phyloP scores from a whole-genome alignment of 169 alveolate species.

The Eimeria zaria region DNA sequence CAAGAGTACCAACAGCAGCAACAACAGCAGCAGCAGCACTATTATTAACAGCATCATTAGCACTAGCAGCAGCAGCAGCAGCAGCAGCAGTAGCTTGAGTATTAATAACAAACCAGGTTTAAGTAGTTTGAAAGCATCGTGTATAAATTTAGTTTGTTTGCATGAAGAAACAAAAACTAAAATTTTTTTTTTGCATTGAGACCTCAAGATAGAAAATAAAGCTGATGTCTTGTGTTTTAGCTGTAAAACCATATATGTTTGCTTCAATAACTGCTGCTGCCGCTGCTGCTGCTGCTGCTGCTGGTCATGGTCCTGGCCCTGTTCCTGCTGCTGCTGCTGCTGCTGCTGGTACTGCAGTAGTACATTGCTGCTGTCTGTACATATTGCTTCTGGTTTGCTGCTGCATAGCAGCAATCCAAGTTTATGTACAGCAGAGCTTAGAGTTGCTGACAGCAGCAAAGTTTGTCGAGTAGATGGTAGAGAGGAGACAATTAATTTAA shows the following conservation, averaged over 20 bases:
- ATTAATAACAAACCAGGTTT: constrained; percentile 95
- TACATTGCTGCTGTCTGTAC: constrained; percentile 77
- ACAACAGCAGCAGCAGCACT: background rate
- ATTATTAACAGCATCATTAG: background rate
- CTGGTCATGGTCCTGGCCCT: constrained; percentile 69
- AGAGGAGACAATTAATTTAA: constrained; percentile 92
- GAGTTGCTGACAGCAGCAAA: constrained; percentile 97
- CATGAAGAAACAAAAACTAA: constrained; percentile 96
- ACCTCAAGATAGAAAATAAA: constrained; percentile 95
- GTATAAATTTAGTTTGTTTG: constrained; percentile 98
- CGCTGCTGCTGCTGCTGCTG: constrained; percentile 77
- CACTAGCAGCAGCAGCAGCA: constrained; percentile 1
- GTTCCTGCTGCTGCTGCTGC: too few relatives aligned
- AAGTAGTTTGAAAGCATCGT: constrained; percentile 97
- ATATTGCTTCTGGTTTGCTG: constrained; percentile 37
- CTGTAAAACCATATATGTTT: constrained; percentile 94
- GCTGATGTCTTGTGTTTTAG: constrained; percentile 95
- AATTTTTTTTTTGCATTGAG: constrained; percentile 94
- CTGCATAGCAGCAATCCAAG: constrained; percentile 69
- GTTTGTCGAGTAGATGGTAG: constrained; percentile 92
- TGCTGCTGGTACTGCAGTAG: too few relatives aligned
- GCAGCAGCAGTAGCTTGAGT: constrained; percentile 60
- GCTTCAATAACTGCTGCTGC: constrained; percentile 88
- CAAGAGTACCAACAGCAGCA: background rate
- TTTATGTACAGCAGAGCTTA: constrained; percentile 83